A percentile compares a stretch with the other conserved stretches of the same genome.
phyloP scores from a whole-genome alignment of 257 asterid genomes.

The Osmanthus fragrans region DNA sequence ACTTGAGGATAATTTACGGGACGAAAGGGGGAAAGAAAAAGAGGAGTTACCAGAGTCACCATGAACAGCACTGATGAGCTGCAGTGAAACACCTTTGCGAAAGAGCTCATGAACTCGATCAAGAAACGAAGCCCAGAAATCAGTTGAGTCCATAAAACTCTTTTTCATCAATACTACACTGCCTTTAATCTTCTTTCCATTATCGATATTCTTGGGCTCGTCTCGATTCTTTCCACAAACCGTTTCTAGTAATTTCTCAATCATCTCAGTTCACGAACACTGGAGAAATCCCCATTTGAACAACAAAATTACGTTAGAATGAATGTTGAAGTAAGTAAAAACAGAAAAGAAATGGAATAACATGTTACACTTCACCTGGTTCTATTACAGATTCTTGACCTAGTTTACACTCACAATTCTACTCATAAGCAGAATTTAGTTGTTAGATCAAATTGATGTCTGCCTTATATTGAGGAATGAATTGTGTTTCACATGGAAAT shows the following conservation, averaged over 20 bases:
- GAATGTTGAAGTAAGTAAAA: neutral
- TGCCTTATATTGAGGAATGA: slow-evolving; percentile 16
- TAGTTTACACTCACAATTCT: neutral
- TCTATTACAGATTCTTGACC: neutral
- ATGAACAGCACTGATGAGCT: slow-evolving; percentile 59
- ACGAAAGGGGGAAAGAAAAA: neutral
- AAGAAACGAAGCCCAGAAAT: slow-evolving; percentile 41
- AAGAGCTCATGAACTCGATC: slow-evolving; percentile 63
- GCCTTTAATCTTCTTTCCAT: slow-evolving; percentile 54
- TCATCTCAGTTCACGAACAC: slow-evolving; percentile 32
- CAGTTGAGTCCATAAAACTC: slow-evolving; percentile 55
- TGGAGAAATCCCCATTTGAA: neutral
- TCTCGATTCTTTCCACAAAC: slow-evolving; percentile 49
- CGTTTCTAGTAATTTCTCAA: slow-evolving; percentile 36
- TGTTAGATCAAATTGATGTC: neutral
- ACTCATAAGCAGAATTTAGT: neutral
- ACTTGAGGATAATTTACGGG: neutral
- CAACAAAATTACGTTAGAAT: neutral
- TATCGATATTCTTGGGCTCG: slow-evolving; percentile 13
- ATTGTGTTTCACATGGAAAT: neutral
- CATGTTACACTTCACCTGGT: neutral
- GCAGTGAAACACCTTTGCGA: slow-evolving; percentile 61
- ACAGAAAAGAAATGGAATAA: neutral
- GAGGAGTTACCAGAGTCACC: slow-evolving; percentile 40
- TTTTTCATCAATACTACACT: slow-evolving; percentile 63